phyloP scores from a whole-genome alignment of 2,329 filamentous ascomycete species.

The Beauveria caledonica region DNA sequence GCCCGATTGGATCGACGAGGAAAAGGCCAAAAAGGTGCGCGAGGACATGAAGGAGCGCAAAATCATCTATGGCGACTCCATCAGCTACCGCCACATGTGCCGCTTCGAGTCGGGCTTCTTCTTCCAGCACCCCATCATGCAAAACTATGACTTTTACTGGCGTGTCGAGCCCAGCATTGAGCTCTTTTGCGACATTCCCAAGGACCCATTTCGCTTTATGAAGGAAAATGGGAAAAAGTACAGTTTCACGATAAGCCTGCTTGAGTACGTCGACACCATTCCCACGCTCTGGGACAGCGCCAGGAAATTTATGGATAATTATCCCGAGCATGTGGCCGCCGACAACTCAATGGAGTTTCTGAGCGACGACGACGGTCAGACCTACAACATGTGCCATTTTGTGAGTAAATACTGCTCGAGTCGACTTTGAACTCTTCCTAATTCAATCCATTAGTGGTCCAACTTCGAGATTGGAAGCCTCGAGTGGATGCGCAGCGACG shows the following conservation, averaged over 20 bases:
- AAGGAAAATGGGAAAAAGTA: conserved; percentile 96
- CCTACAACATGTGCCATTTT: conserved; percentile 97
- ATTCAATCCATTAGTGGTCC: conserved; percentile 62
- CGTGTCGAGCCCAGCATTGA: conserved; percentile 95
- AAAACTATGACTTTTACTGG: conserved; percentile 99
- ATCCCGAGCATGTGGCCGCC: conserved; percentile 78
- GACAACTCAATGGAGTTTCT: conserved; percentile 87
- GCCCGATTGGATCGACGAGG: conserved; percentile 90
- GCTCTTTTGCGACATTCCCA: conserved; percentile 90
- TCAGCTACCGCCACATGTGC: conserved; percentile 99
- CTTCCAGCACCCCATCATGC: conserved; percentile 88
- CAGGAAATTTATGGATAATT: conserved; percentile 86
- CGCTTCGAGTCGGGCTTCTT: conserved; percentile 99
- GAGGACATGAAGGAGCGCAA: conserved; percentile 91
- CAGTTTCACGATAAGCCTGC: conserved; percentile 89
- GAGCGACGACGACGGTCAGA: conserved; percentile 83
- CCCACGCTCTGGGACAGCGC: conserved; percentile 91
- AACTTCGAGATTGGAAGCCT: conserved; percentile 97
- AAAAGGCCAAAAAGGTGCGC: conserved; percentile 81
- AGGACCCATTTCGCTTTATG: conserved; percentile 96
- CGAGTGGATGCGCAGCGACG: conserved; percentile 82
- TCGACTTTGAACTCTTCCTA: conserved; percentile 16
- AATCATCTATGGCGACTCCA: conserved; percentile 96
- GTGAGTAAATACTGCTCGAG: conserved; percentile 43
- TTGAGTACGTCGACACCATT: conserved; percentile 95